phyloP scores from a whole-genome alignment of 2,329 filamentous ascomycete genomes.

The Magnaporthiopsis incrustans region DNA sequence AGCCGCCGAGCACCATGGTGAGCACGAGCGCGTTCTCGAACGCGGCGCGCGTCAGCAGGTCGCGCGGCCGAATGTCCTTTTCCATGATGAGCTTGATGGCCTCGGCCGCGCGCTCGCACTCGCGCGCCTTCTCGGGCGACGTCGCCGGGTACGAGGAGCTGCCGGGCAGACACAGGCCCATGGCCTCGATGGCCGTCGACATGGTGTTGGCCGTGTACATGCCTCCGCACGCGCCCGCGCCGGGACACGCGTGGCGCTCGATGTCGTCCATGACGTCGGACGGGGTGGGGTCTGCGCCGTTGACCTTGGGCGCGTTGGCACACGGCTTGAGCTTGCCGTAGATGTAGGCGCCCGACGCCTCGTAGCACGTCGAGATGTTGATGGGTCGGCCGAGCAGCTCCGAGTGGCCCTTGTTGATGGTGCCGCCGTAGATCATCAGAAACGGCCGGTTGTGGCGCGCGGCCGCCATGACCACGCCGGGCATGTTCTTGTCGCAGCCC shows the following conservation, averaged over 20 bases:
- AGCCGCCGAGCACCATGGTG: conserved; percentile 87
- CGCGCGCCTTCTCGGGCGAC: conserved; percentile 75
- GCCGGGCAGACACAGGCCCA: conserved; percentile 75
- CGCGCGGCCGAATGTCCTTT: conserved; percentile 70
- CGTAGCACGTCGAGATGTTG: conserved; percentile 85
- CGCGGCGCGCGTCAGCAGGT: conserved; percentile 69
- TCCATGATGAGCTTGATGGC: conserved; percentile 75
- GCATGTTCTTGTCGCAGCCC: conserved; percentile 99
- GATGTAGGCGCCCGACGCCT: conserved; percentile 73
- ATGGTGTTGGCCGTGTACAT: conserved; percentile 94
- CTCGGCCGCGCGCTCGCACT: conserved; percentile 74
- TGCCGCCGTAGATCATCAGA: conserved; percentile 96
- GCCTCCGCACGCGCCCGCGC: conserved; percentile 67
- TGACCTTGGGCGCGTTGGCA: conserved; percentile 58
- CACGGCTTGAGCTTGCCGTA: conserved; percentile 65
- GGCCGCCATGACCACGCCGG: conserved; percentile 86
- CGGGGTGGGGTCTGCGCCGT: conserved; percentile 56
- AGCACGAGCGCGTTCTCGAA: conserved; percentile 87
- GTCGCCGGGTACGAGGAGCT: conserved; percentile 77
- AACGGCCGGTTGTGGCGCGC: conserved; percentile 88
- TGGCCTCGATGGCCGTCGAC: conserved; percentile 83
- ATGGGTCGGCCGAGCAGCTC: conserved; percentile 66
- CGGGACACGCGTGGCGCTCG: conserved; percentile 69
- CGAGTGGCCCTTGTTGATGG: conserved; percentile 83
- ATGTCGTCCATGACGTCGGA: conserved; percentile 93